Base-by-base conservation (phyloP, 208 protist species). In the Trypanosoma congolense region DNA sequence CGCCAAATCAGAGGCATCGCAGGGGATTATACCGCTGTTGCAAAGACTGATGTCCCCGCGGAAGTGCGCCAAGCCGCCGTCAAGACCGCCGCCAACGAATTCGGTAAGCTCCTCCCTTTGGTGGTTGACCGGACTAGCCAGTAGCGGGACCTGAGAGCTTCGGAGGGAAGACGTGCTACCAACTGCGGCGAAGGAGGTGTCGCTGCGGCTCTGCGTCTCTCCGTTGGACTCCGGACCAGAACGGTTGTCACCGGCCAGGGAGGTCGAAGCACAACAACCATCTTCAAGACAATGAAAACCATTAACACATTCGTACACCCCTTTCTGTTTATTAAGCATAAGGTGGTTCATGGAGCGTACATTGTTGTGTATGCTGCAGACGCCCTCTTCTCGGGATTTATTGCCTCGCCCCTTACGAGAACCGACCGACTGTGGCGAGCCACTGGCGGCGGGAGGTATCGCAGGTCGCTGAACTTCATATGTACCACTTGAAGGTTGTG, bases 251-350 rank as follows among this genome's bases (percentile, higher is more conserved):
- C 45, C 31, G 16, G 25, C 43, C 21, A 53, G 61, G 12, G 62
- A 60, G 28, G 65, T 26, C 3, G 51, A 53, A 1, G 59, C 36
- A n/a, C 70, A 75, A 2, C 73, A 40, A 6, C 56, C 75, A 22
- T 93, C 82, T 18, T 89, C 87, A 8, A 94, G 76, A 41, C 87
- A 94, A 65, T 94, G 87, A 56, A 91, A 94, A 24, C 87, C 87
- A 56, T 77, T 71, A 29, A 94, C 68, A 69, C 87, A 94, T 72
- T 94, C 83, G 65, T 86, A 83, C 38, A 75, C 36, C 1, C 83
- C 81, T 0, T 80, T 90, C 25, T 65, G 44, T 36, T 56, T 58
- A 46, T 93, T 90, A 9, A 82, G 41, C 57, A 90, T 75, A 30
- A 94, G 65, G 68, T 94, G 87, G 65, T 94, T 94, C 59, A 83